Evolutionary conservation across 305 asterid genomes (phyloP).

Genomic region (Fraxinus albicans): DNA sequence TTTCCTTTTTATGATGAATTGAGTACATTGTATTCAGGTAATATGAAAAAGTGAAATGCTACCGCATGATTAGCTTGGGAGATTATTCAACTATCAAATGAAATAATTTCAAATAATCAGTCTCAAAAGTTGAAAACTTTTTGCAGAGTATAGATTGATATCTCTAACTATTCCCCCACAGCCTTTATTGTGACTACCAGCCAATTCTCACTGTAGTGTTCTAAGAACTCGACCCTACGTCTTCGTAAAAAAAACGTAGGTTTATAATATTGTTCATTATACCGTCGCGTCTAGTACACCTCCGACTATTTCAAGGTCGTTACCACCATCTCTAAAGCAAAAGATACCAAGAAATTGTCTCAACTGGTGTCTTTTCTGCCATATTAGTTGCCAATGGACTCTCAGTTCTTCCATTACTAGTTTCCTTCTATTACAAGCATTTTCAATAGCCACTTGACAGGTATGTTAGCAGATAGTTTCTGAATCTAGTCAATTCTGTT

Average conservation of each 20-base stretch:
- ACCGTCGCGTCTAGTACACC: neutral
- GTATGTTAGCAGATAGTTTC: neutral
- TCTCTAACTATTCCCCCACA: neutral
- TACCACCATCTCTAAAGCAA: neutral
- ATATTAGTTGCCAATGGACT: neutral
- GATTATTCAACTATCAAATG: neutral
- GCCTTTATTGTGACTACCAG: neutral
- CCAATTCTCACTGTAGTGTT: neutral
- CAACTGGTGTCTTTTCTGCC: neutral
- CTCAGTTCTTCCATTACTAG: neutral
- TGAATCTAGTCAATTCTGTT: neutral
- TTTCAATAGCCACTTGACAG: neutral
- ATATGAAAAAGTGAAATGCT: neutral
- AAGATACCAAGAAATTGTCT: neutral
- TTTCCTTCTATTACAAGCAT: neutral
- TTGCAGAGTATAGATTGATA: neutral
- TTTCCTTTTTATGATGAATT: neutral
- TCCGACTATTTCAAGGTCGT: neutral
- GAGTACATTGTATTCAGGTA: neutral
- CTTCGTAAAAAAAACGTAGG: neutral
- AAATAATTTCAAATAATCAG: neutral
- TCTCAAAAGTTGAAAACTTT: constrained; percentile 23
- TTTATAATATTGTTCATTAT: too few species aligned
- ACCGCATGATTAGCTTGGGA: neutral
- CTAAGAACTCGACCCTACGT: too few species aligned